These are phyloP conservation scores for Gossypium sturtianum DNA, from an alignment of 345 rosid genomes.

Conservation along the genomic window DNA sequence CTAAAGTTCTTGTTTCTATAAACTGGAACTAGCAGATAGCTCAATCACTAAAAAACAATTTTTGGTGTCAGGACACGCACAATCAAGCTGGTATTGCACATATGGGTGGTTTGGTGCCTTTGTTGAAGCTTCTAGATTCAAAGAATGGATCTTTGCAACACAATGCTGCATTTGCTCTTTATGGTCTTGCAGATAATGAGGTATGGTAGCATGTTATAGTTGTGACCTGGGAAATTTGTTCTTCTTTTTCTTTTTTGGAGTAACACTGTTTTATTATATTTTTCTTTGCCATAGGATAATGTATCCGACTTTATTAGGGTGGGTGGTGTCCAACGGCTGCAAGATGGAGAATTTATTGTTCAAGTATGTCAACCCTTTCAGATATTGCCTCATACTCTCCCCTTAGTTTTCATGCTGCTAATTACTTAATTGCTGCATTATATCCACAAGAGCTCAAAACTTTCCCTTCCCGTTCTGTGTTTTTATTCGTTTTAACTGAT, in stretches of 20 bases:
- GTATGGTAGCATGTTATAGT: constrained; percentile 29
- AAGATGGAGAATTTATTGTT: constrained; percentile 90
- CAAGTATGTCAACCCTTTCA: constrained; percentile 48
- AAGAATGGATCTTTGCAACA: constrained; percentile 97
- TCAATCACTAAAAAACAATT: constrained; percentile 12
- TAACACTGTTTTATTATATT: constrained; percentile 14
- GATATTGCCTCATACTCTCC: neutral
- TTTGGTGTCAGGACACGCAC: constrained; percentile 61
- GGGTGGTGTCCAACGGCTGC: constrained; percentile 95
- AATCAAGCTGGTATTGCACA: constrained; percentile 97
- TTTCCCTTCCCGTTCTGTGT: neutral
- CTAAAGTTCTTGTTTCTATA: neutral
- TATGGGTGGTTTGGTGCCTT: constrained; percentile 83
- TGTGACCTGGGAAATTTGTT: constrained; percentile 15
- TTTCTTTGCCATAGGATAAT: constrained; percentile 63
- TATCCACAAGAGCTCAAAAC: neutral
- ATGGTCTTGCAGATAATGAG: constrained; percentile 99
- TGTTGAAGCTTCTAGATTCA: constrained; percentile 89
- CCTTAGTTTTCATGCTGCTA: neutral
- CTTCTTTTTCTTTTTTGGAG: too few species aligned
- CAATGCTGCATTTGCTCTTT: constrained; percentile 97
- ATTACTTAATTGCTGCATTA: neutral
- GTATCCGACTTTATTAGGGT: constrained; percentile 88
- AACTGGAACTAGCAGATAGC: neutral
- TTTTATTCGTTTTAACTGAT: constrained; percentile 12